These are phyloP conservation scores for Glarea lozoyensis DNA, from an alignment of 495 filamentous ascomycete genomes.

Conservation along the genomic window DNA sequence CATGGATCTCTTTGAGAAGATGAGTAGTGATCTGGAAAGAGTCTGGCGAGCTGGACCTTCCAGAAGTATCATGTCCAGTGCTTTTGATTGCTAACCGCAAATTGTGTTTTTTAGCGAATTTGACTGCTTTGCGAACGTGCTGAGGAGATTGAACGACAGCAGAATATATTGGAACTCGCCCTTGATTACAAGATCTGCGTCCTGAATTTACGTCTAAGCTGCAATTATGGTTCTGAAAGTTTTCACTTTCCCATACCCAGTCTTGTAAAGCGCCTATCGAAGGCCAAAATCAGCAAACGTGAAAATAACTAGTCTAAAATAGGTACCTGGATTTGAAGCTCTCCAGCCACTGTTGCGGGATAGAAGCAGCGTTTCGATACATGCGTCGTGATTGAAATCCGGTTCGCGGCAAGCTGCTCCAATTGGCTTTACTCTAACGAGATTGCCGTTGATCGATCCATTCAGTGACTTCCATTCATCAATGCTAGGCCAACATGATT, in stretches of 20 bases:
- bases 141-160: slow-evolving; percentile 24
- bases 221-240: too few species aligned
- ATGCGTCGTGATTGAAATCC: not conserved
- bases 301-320: too few species aligned
- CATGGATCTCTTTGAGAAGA: slow-evolving; percentile 38
- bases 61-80: slow-evolving; percentile 60
- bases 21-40: slow-evolving; percentile 56
- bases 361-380: not conserved
- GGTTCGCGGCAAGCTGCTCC: slow-evolving; percentile 43
- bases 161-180: not conserved
- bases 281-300: not conserved
- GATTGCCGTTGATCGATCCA: slow-evolving; percentile 33
- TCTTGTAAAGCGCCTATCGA: slow-evolving; percentile 6
- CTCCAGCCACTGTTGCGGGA: not conserved
- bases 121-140: slow-evolving; percentile 52
- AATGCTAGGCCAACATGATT: slow-evolving; percentile 32
- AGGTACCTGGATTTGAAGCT: not conserved
- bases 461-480: slow-evolving; percentile 35
- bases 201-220: too few species aligned
- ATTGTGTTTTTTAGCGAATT: slow-evolving; percentile 50
- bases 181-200: not conserved
- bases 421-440: slow-evolving; percentile 44
- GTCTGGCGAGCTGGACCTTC: slow-evolving; percentile 39
- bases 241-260: slow-evolving; percentile 1
- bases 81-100: slow-evolving; percentile 59